Conservation (phyloP, 148 eudicot species). For the Vaccinium myrtillus region DNA sequence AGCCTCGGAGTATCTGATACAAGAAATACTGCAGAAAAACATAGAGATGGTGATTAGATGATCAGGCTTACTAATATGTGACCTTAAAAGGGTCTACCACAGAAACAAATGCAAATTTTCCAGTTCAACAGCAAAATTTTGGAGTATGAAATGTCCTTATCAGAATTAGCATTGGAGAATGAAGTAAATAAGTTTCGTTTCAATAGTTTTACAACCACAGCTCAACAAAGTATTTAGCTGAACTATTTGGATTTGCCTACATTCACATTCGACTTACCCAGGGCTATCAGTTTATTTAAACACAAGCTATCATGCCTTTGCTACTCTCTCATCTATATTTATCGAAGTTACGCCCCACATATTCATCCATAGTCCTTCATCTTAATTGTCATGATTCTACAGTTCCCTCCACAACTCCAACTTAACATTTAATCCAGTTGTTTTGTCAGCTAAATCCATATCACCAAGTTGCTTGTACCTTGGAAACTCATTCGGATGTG, state of each 20-base stretch:
- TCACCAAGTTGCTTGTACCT: too few species aligned
- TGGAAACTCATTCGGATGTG: too few species aligned
- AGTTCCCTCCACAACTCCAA: background rate
- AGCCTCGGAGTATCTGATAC: constrained; percentile 95
- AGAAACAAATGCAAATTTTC: background rate
- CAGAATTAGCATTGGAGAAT: background rate
- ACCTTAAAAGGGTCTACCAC: background rate
- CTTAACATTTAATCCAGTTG: too few species aligned
- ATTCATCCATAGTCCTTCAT: too few species aligned
- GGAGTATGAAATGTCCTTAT: background rate
- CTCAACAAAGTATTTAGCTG: background rate
- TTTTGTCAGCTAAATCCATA: too few species aligned
- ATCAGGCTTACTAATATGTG: background rate
- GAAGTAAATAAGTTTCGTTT: background rate
- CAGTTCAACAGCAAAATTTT: background rate
- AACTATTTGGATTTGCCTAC: background rate
- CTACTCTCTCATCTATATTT: background rate
- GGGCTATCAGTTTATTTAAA: background rate
- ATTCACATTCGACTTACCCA: background rate
- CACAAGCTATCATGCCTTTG: background rate
- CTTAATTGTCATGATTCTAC: background rate
- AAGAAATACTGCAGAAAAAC: constrained; percentile 78
- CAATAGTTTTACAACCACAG: background rate
- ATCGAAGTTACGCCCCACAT: too few species aligned
- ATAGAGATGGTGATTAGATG: background rate